Base-by-base conservation (phyloP, 345 rosid genomes). In the Eucalyptus globulus region DNA sequence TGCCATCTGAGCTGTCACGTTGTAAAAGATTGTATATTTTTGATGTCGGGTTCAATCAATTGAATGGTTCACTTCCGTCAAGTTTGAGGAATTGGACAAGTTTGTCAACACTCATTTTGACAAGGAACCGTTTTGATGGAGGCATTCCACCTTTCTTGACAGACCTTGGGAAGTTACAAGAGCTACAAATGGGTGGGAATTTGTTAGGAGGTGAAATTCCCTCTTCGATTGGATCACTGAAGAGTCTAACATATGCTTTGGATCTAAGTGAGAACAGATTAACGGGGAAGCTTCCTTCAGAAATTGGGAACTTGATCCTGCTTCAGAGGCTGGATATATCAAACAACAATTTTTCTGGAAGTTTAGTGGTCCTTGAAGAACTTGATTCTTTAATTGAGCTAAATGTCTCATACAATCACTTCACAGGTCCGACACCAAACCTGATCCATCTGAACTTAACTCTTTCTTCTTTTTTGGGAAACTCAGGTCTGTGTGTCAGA, bases 191-290 rank as follows among this genome's bases (percentile, higher is more conserved):
- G 51, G 98, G 96, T 67, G 95, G 94, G 88, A 97, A 96, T 90
- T 86, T 60, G 40, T 92, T 97, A 34, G 95, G 94, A 56, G 98
- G 99, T 21, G 92, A 92, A 91, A 95, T 97, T 89, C 98, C 98
- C 31, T 81, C 94, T 11, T 94, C 92, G 2, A 92, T 97, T 27
- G 97, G 98, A 69, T 92, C 90, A 4, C 86, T 95, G 90, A 83
- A 65, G 91, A 87, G 86, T 47, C 93, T 97, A 88, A 92, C 27
- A 14, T 96, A 95, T 88, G 91, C 65, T 47, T 88, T 97, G 92
- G 95, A 97, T 90, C 93, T 97, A 58, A 96, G 98, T 83, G 90
- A 90, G 45, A 95, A 94, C 86, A 90, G 95, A 49, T 91, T 97
- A 43, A 93, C 88, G 3, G 98, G 98, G 90, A 87, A 90, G 86